phyloP scores from a whole-genome alignment of 305 asterid genomes.

The Fraxinus albicans region DNA sequence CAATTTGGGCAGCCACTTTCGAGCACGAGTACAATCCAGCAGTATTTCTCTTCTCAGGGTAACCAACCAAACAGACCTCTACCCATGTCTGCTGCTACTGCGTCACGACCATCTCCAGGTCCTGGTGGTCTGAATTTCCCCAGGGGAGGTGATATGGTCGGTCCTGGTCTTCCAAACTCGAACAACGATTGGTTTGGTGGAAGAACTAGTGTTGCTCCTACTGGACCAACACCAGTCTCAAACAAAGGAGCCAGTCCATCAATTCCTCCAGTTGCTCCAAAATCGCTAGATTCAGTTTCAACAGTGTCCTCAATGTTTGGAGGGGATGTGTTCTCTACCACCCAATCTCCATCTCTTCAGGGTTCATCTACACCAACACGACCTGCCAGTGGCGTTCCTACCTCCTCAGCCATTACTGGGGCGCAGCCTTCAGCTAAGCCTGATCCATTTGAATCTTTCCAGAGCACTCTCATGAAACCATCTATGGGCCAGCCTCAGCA shows the following conservation, averaged over 20 bases:
- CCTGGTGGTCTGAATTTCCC: constrained; percentile 44
- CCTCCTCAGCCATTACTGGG: constrained; percentile 46
- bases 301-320: constrained; percentile 46
- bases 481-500: constrained; percentile 56
- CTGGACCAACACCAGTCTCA: constrained; percentile 45
- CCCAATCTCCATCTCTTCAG: constrained; percentile 49
- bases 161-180: constrained; percentile 49
- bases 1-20: constrained; percentile 47
- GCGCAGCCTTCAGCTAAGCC: constrained; percentile 54
- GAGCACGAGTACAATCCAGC: constrained; percentile 53
- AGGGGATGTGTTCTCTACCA: constrained; percentile 62
- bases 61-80: constrained; percentile 50
- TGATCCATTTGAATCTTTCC: constrained; percentile 76
- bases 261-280: constrained; percentile 38
- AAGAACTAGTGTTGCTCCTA: constrained; percentile 42
- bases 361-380: constrained; percentile 50
- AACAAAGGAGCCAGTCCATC: constrained; percentile 55
- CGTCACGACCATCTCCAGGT: constrained; percentile 51
- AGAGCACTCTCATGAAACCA: constrained; percentile 53
- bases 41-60: constrained; percentile 55
- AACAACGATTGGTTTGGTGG: constrained; percentile 53
- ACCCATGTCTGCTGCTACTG: constrained; percentile 43
- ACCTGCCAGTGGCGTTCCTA: constrained; percentile 40
- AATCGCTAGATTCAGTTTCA: constrained; percentile 48
- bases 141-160: constrained; percentile 37